Conservation (phyloP, 768 basidiomycete species). For the Holtermannia corniformis region DNA sequence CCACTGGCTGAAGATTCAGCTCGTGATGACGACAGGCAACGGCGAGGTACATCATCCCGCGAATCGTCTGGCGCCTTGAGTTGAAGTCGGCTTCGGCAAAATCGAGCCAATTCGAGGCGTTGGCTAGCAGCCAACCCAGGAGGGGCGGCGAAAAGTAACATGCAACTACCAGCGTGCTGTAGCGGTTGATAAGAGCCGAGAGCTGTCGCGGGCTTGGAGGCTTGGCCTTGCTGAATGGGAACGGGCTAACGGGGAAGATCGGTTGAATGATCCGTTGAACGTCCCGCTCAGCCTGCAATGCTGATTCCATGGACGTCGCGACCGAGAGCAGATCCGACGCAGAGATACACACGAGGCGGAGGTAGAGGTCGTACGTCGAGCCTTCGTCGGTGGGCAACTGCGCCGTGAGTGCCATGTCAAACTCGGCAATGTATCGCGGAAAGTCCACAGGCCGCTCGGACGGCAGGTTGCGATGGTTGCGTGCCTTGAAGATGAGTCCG, state of each 20-base stretch:
- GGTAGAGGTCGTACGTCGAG: constrained; percentile 65
- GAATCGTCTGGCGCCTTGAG: constrained; percentile 62
- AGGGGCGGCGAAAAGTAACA: constrained; percentile 56
- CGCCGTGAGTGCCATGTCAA: constrained; percentile 51
- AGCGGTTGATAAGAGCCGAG: constrained; percentile 73
- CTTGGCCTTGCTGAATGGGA: constrained; percentile 53
- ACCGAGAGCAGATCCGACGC: constrained; percentile 40
- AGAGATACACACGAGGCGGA: constrained; percentile 70
- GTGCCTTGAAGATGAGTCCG: constrained; percentile 62
- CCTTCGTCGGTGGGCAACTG: constrained; percentile 49
- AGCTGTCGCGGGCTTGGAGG: constrained; percentile 52
- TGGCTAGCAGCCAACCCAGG: constrained; percentile 50
- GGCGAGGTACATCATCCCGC: constrained; percentile 62
- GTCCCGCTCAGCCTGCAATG: constrained; percentile 43
- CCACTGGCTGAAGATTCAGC: constrained; percentile 49
- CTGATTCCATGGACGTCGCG: constrained; percentile 24
- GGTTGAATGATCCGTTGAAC: constrained; percentile 60
- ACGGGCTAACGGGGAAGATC: constrained; percentile 59
- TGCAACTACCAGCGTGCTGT: constrained; percentile 61
- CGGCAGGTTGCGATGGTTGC: constrained; percentile 62
- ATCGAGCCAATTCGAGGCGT: constrained; percentile 56
- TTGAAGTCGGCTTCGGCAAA: constrained; percentile 58
- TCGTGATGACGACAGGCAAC: constrained; percentile 53
- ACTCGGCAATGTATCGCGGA: constrained; percentile 58
- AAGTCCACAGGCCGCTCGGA: constrained; percentile 54